phyloP scores from a whole-genome alignment of 805 yeast species.

The Cyberlindnera maritima region DNA sequence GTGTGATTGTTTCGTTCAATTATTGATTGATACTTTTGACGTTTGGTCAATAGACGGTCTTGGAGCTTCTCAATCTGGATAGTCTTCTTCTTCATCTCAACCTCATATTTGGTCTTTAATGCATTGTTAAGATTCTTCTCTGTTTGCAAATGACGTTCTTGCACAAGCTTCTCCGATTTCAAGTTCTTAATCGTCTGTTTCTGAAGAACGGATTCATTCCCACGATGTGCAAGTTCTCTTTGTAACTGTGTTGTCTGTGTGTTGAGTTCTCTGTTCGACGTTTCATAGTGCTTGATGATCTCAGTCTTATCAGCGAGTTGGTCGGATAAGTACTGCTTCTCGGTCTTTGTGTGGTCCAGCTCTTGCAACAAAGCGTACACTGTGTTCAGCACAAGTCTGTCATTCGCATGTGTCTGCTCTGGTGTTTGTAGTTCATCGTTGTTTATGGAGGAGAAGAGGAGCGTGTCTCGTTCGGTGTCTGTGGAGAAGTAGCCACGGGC shows the following conservation, averaged over 20 bases:
- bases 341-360: constrained; percentile 13
- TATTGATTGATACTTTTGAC: constrained; percentile 9
- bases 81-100: constrained; percentile 22
- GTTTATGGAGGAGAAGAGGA: constrained; percentile 7
- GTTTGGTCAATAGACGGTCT: constrained; percentile 14
- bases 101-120: constrained; percentile 18
- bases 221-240: not conserved
- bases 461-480: constrained; percentile 1
- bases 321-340: constrained; percentile 7
- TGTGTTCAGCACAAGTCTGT: constrained; percentile 16
- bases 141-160: constrained; percentile 9
- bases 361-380: constrained; percentile 17
- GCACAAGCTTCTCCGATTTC: not conserved
- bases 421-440: not conserved
- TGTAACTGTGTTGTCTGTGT: not conserved
- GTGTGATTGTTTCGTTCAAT: constrained; percentile 6
- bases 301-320: constrained; percentile 13
- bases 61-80: constrained; percentile 19
- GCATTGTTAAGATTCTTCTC: constrained; percentile 14
- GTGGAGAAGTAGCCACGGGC: constrained; percentile 18
- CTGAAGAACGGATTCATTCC: constrained; percentile 4
- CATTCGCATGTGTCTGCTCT: constrained; percentile 4
- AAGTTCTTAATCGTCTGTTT: not conserved
- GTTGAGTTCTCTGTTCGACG: constrained; percentile 8
- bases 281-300: constrained; percentile 12